Base-by-base conservation (phyloP, 2,329 filamentous ascomycete genomes). In the Aspergillus tamarii region DNA sequence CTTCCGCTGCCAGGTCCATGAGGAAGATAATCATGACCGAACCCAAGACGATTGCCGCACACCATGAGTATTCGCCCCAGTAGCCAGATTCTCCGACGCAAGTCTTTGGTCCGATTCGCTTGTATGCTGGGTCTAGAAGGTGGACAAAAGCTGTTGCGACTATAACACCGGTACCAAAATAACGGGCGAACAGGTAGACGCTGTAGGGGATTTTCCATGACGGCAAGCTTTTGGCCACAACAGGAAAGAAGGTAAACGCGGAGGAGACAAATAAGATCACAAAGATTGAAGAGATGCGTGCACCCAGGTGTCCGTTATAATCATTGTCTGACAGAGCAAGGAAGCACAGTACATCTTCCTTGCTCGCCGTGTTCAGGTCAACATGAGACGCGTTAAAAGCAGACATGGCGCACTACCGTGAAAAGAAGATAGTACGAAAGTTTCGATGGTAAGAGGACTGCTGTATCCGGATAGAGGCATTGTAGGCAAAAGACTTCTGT, bases 81-180 rank as follows among this genome's bases (percentile, higher is more conserved):
- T 79, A 76, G 1, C 81, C 83, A 0, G 84, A 86, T 78, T 85
- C 81, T 28, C 84, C 84, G 5, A 85, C 83, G 63, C 84, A 86
- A 30, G 79, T 80, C 19, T 76, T 66, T 0, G 80, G 75, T 4
- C 84, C 83, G 57, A 83, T 83, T 57, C 80, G 76, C 1, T 52
- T 55, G 59, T 82, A 82, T 0, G 81, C 80, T 1, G 81, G 81
- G 43, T 82, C 80, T 21, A 83, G 78, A 9, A 83, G 77, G 71
- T 84, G 84, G 55, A 82, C 77, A 66, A 82, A 82, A 0, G 80
- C 81, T 4, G 81, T 83, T 8, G 81, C 80, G 46, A 83, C 67
- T 58, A 83, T 83, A 53, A 83, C 81, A 6, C 81, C 81, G 1
- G 81, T 76, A 30, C 81, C 80, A 57, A 83, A 83, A 70, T 83